Evolutionary conservation across 2,329 filamentous ascomycete species (phyloP), one percentile per base, ranked within the genome.

Genomic region (Passalora sequoiae): DNA sequence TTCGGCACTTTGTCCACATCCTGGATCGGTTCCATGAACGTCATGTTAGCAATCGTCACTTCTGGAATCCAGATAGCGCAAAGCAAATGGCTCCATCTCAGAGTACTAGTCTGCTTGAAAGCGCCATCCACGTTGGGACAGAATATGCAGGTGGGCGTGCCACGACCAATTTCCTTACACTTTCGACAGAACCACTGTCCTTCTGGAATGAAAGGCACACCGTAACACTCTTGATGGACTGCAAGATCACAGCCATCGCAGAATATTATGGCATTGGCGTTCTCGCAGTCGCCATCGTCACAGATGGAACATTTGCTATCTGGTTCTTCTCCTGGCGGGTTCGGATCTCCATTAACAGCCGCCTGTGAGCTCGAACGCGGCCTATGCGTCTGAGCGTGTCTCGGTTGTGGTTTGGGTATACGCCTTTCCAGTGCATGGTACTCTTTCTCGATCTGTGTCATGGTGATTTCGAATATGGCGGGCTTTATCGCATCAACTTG

Each of bases 1-100:
- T 89, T 92, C 1, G 92, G 92, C 3, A 98, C 91, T 66, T 96
- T 96, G 63, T 98, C 92, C 25, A 98, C 87, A 56, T 97, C 92
- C 74, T 92, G 94, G 38, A 98, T 89, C 0, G 92, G 92, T 61
- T 98, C 92, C 87, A 97, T 96, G 63, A 97, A 92, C 6, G 89
- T 95, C 49, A 88, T 85, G 60, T 98, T 98, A 10, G 89, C 92
- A 38, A 98, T 79, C 3, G 87, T 91, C 5, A 97, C 88, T 68
- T 98, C 92, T 0, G 92, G 92, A 58, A 98, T 96, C 92, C 92
- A 98, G 72, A 97, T 92, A 22, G 92, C 88, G 62, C 92, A 98
- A 6, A 98, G 78, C 8, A 98, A 70, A 74, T 98, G 92, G 19
- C 91, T 87, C 92, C 92, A 98, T 68, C 94, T 92, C 2, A 89